A percentile compares a stretch with the other conserved stretches of the same genome.
Conservation (phyloP, 2,329 filamentous ascomycete species). For the Exophiala viscosa region DNA sequence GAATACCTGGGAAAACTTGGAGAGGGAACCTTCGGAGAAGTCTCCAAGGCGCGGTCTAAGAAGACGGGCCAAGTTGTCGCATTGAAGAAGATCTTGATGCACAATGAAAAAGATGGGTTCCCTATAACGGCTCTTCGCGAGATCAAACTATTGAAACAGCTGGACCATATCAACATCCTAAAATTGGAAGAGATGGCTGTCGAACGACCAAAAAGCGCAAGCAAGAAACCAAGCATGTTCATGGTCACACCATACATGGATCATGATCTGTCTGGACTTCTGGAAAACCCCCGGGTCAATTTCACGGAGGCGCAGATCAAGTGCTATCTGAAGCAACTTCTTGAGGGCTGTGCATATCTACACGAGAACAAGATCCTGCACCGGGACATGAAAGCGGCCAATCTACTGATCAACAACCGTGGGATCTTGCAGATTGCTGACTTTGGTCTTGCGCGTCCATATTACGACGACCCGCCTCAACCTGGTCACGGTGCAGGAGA, state of each 20-base stretch:
- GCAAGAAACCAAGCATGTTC: constrained; percentile 83
- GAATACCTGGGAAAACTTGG: constrained; percentile 58
- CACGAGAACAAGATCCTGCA: constrained; percentile 89
- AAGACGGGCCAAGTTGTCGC: constrained; percentile 74
- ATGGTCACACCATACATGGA: constrained; percentile 99
- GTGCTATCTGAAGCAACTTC: constrained; percentile 91
- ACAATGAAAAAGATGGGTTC: constrained; percentile 98
- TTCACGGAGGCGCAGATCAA: constrained; percentile 93
- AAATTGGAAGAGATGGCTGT: constrained; percentile 94
- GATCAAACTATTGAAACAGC: constrained; percentile 92
- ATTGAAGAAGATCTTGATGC: constrained; percentile 98
- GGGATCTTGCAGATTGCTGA: constrained; percentile 95
- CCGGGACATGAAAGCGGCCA: constrained; percentile 98
- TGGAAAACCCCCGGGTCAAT: constrained; percentile 87
- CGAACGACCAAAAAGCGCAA: constrained; percentile 70
- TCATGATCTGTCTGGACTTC: constrained; percentile 92
- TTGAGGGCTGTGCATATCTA: constrained; percentile 84
- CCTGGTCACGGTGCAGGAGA: constrained; percentile 77
- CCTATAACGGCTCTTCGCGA: constrained; percentile 97
- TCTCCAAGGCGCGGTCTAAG: constrained; percentile 80
- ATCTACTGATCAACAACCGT: constrained; percentile 90
- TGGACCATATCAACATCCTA: constrained; percentile 87
- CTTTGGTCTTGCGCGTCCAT: constrained; percentile 90
- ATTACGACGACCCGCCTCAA: constrained; percentile 76
- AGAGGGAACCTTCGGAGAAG: constrained; percentile 91